These are phyloP conservation scores for Licmophora abbreviata DNA, from an alignment of 108 stramenopile genomes.

Conservation along the genomic window DNA sequence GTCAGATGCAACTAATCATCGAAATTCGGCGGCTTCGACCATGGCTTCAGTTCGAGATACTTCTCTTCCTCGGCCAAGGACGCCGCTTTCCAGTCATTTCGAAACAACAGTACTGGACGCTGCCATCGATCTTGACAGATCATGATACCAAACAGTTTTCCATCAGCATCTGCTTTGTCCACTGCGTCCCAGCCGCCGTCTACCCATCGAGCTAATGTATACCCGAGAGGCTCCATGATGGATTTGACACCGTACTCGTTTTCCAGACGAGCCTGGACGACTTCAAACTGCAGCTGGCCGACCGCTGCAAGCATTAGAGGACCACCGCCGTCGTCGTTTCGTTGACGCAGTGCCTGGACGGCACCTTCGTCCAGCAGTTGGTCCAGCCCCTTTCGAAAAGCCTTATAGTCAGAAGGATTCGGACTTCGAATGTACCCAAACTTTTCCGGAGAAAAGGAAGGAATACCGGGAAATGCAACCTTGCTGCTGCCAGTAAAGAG, in stretches of 20 bases:
- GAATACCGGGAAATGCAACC: constrained; percentile 89
- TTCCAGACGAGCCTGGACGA: constrained; percentile 84
- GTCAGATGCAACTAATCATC: constrained; percentile 20
- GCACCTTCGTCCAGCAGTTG: constrained; percentile 93
- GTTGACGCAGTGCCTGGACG: constrained; percentile 87
- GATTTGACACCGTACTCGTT: constrained; percentile 88
- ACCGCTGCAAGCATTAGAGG: constrained; percentile 91
- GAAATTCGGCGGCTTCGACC: constrained; percentile 66
- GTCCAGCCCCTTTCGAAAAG: constrained; percentile 86
- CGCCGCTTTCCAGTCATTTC: constrained; percentile 94
- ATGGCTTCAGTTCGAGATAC: constrained; percentile 57
- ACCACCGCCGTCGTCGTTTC: constrained; percentile 89
- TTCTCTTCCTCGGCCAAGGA: constrained; percentile 72
- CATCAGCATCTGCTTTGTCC: constrained; percentile 84
- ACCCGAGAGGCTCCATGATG: constrained; percentile 81
- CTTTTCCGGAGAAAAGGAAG: constrained; percentile 89
- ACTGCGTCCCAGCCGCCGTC: constrained; percentile 91
- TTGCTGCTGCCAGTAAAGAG: constrained; percentile 62
- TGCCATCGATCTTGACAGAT: constrained; percentile 86
- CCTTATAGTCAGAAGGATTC: constrained; percentile 87
- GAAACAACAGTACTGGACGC: constrained; percentile 87
- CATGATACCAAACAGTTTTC: constrained; percentile 88
- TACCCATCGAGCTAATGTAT: constrained; percentile 88
- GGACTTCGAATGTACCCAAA: constrained; percentile 89
- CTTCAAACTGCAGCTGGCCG: constrained; percentile 94